Conservation (phyloP, 2,329 filamentous ascomycete genomes). For the Trichoderma koningiopsis region DNA sequence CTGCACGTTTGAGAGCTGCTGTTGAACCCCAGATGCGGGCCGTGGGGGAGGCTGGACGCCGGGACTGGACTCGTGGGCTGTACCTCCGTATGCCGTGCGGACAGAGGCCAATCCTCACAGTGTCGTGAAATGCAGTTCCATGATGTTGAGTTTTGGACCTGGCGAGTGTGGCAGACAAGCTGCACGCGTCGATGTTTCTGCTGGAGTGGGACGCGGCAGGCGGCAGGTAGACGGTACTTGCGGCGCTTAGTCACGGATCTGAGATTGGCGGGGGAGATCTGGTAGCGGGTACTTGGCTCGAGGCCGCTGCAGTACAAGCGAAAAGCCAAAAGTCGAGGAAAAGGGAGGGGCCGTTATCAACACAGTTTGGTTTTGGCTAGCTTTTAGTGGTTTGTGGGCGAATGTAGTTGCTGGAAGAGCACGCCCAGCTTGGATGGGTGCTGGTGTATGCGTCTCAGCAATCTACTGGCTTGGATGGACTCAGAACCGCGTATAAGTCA, state of each 20-base stretch:
- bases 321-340: not conserved
- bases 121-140: not conserved
- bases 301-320: not conserved
- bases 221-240: conserved; percentile 1
- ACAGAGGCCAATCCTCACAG: conserved; percentile 5
- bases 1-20: conserved; percentile 1
- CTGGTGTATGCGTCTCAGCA: not conserved
- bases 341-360: not conserved
- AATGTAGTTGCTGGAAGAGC: not conserved
- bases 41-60: not conserved
- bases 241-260: not conserved
- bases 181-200: conserved; percentile 5
- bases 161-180: not conserved
- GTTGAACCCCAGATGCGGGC: conserved; percentile 14
- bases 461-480: not conserved
- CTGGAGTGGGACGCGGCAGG: not conserved
- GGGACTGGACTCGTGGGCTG: not conserved
- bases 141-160: not conserved
- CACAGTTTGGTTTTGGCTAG: not conserved
- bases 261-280: not conserved
- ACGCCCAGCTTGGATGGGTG: not conserved
- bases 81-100: conserved; percentile 14
- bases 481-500: not conserved
- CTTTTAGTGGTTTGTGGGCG: not conserved
- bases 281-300: not conserved